Evolutionary conservation across 148 eudicot species (phyloP).

Genomic region (Dianthus caryophyllus): DNA sequence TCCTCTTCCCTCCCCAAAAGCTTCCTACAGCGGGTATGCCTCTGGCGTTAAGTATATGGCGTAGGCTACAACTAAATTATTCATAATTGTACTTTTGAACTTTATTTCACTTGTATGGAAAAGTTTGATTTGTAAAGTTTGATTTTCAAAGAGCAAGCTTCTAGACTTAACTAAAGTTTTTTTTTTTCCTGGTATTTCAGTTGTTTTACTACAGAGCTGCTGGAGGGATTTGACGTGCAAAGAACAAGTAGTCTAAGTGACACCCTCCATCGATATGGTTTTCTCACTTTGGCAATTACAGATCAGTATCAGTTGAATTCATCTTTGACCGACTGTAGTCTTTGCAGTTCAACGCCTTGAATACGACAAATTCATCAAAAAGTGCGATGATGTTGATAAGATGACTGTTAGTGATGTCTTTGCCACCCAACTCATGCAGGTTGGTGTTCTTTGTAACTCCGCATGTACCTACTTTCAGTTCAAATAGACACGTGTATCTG

Average conservation of each 20-base stretch:
- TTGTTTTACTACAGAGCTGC: conserved; percentile 94
- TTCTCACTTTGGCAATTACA: conserved; percentile 57
- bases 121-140: too few relatives aligned
- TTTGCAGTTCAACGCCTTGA: conserved; percentile 37
- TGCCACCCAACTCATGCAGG: conserved; percentile 99
- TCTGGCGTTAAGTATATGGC: not conserved
- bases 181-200: conserved; percentile 35
- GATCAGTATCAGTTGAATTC: conserved; percentile 42
- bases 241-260: too few relatives aligned
- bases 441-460: conserved; percentile 18
- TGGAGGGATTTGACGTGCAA: conserved; percentile 90
- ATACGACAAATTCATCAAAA: conserved; percentile 46
- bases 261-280: conserved; percentile 63
- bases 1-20: not conserved
- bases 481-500: not conserved
- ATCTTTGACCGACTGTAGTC: conserved; percentile 21
- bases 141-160: not conserved
- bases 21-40: not conserved
- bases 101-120: not conserved
- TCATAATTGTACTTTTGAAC: too few relatives aligned
- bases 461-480: not conserved
- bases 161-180: not conserved
- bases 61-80: too few relatives aligned
- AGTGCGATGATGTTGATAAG: conserved; percentile 57
- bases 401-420: too few relatives aligned